Base-by-base conservation (phyloP, 306 rosid genomes). In the Cucurbita moschata region DNA sequence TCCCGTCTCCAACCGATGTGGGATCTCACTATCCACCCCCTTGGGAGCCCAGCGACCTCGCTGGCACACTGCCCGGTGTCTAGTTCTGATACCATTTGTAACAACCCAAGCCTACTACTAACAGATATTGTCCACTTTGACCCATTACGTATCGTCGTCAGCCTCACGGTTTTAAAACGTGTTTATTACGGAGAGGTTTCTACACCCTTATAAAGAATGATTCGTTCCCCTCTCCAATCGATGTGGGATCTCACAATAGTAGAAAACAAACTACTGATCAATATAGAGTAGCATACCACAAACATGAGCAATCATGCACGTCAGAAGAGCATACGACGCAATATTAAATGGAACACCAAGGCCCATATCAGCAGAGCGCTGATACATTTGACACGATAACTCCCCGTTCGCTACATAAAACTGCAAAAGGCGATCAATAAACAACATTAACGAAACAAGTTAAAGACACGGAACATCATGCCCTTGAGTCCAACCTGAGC, bases 361-460 rank as follows among this genome's bases (percentile, higher is more conserved):
- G 69, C 96, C 97, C 84, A 95, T 81, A 85, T 95, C 97, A 8
- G 96, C 96, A 83, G 99, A 94, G 57, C 96, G 88, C 86, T 94
- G 99, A 79, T 91, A 87, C 97, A 94, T 87, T 81, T 91, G 99
- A 80, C 99, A 94, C 0, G 99, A 94, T 64, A 94, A 80, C 82
- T 94, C 97, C 83, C 91, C 95, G 59, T 82, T 87, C 73, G 96
- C 95, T 11, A 94, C 92, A 65, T 91, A 94, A 77, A 94, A 94
- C 99, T 94, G 89, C 84, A 85, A 59, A 51, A 12, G 43, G 23
- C 30, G 5, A 69, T 26, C 52, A 69, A 69, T 21, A 26, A 44
- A 40, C 68, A 60, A 47, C 10, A 51, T 60, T 64, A 72, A 46
- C 70, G 60, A 83, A 53, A 53, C 7, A 44, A 70, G 5, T 8